Percentiles rank a stretch among this genome's conserved stretches.
phyloP scores from a whole-genome alignment of 495 filamentous ascomycete genomes.

The Lepidopterella palustris region DNA sequence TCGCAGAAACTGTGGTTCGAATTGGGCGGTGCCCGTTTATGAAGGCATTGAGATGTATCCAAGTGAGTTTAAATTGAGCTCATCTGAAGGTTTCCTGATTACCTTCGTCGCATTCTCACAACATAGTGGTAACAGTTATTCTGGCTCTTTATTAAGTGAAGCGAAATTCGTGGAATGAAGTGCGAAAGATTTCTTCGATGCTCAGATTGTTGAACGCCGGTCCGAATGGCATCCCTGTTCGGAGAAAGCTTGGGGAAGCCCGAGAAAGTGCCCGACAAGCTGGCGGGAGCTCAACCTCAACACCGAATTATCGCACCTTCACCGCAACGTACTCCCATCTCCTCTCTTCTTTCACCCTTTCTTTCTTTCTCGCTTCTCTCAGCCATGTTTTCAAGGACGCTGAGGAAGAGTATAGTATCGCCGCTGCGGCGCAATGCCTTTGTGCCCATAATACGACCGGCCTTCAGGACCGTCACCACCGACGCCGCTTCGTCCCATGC shows the following conservation, averaged over 20 bases:
- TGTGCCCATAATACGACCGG: conserved; percentile 47
- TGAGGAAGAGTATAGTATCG: conserved; percentile 39
- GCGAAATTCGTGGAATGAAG: not conserved
- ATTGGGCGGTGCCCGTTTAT: too few species aligned
- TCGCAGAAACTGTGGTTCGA: too few species aligned
- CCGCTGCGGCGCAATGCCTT: conserved; percentile 50
- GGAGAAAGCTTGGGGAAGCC: conserved; percentile 2
- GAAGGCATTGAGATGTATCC: too few species aligned
- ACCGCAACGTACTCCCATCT: not conserved
- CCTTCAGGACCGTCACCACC: conserved; percentile 71
- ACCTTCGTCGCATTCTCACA: too few species aligned
- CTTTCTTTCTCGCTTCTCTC: not conserved
- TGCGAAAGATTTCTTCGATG: too few species aligned
- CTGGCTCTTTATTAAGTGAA: not conserved
- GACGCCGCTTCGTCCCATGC: conserved; percentile 88
- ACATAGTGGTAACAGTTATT: too few species aligned
- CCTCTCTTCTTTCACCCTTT: not conserved
- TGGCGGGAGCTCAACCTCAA: not conserved
- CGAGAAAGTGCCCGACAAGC: conserved; percentile 3
- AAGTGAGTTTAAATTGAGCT: too few species aligned
- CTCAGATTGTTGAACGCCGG: not conserved
- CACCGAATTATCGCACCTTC: not conserved
- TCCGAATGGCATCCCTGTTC: not conserved
- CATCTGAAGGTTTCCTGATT: too few species aligned
- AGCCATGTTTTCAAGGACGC: conserved; percentile 33